A percentile compares a stretch with the other conserved stretches of the same genome.
Conservation (phyloP, 495 filamentous ascomycete species). For the Niebla homalea region DNA sequence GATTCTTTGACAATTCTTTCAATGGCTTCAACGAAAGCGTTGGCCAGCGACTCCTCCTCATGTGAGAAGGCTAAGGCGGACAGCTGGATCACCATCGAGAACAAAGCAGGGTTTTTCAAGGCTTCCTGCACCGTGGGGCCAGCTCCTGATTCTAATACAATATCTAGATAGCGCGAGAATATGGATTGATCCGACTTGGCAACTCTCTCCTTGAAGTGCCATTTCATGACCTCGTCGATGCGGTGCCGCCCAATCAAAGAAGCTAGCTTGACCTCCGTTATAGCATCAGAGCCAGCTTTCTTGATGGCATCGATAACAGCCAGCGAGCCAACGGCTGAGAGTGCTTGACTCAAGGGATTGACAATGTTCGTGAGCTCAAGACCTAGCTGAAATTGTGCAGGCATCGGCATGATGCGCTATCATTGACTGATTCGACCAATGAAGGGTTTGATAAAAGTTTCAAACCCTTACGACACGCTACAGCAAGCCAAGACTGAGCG, state of each 20-base stretch:
- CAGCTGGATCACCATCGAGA: constrained; percentile 14
- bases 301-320: constrained; percentile 5
- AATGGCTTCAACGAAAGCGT: constrained; percentile 7
- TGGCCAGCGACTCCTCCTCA: constrained; percentile 8
- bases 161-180: constrained; percentile 5
- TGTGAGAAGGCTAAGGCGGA: constrained; percentile 3
- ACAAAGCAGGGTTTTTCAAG: constrained; percentile 8
- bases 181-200: constrained; percentile 8
- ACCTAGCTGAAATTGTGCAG: constrained; percentile 5
- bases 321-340: constrained; percentile 5
- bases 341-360: constrained; percentile 2
- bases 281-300: constrained; percentile 11
- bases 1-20: constrained; percentile 4
- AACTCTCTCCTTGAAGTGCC: constrained; percentile 9
- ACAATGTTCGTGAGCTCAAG: constrained; percentile 9
- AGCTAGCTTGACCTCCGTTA: constrained; percentile 10
- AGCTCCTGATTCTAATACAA: constrained; percentile 12
- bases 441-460: too few relatives aligned
- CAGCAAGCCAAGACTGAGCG: too few relatives aligned
- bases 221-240: constrained; percentile 6
- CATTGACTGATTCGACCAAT: too few relatives aligned
- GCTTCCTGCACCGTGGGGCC: constrained; percentile 12
- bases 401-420: too few relatives aligned
- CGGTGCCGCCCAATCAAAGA: constrained; percentile 7
- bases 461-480: too few relatives aligned